Percentiles rank a stretch among this genome's conserved stretches.
phyloP scores from a whole-genome alignment of 1,284 basidiomycete genomes.

The Coniferiporia sulphurascens region DNA sequence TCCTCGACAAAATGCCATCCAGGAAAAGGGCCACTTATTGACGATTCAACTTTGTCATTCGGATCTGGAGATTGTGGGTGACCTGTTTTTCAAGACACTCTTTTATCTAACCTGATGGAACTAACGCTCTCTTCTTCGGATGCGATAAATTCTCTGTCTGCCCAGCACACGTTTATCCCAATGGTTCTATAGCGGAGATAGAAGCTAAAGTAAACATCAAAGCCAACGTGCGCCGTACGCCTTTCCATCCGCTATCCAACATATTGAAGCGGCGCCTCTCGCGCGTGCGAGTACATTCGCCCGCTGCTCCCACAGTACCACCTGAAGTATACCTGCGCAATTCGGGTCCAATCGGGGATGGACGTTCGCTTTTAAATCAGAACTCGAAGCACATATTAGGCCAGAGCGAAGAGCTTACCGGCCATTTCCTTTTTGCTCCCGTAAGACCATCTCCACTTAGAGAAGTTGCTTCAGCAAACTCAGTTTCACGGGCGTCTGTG shows the following conservation, averaged over 20 bases:
- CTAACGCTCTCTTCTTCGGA: neutral
- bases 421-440: neutral
- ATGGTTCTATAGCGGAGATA: neutral
- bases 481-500: neutral
- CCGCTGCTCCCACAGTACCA: slow-evolving; percentile 6
- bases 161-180: too few relatives aligned
- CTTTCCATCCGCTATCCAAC: neutral
- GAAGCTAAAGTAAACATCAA: neutral
- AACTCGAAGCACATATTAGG: neutral
- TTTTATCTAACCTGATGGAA: neutral
- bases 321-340: slow-evolving; percentile 5
- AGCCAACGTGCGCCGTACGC: neutral
- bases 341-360: neutral
- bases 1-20: neutral
- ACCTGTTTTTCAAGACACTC: neutral
- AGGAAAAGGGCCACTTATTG: neutral
- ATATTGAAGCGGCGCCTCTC: slow-evolving; percentile 8
- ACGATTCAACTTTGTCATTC: neutral
- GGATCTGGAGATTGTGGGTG: neutral
- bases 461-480: slow-evolving; percentile 2
- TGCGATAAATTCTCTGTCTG: neutral
- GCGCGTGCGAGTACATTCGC: slow-evolving; percentile 11
- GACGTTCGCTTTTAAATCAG: neutral
- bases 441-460: slow-evolving; percentile 7
- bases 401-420: neutral